Conservation (phyloP, 1,284 basidiomycete genomes). For the Anthracocystis panici-leucophaei region DNA sequence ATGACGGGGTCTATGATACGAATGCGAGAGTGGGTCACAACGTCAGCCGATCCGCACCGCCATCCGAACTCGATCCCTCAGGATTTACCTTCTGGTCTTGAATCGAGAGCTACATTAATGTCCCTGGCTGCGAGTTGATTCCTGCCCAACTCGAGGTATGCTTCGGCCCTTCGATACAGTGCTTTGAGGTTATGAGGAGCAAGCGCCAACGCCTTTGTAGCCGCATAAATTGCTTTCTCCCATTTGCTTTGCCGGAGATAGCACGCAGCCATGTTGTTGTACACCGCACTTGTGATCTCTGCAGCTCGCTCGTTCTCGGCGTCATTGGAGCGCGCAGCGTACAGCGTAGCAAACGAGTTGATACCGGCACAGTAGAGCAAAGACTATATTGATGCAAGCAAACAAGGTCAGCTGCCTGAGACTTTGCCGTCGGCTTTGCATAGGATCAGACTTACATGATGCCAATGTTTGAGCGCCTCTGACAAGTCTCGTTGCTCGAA, state of each 20-base stretch:
- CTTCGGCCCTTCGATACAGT: conserved; percentile 45
- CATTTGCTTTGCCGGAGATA: conserved; percentile 42
- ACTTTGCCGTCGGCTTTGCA: not conserved
- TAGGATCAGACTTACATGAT: conserved; percentile 37
- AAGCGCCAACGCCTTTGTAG: conserved; percentile 38
- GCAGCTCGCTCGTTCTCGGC: conserved; percentile 41
- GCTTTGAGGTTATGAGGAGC: conserved; percentile 50
- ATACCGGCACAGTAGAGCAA: conserved; percentile 51
- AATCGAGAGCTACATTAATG: conserved; percentile 46
- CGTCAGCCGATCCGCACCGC: conserved; percentile 2
- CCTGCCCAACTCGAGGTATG: conserved; percentile 40
- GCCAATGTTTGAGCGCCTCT: conserved; percentile 44
- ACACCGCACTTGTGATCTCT: conserved; percentile 37
- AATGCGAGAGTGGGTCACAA: no score
- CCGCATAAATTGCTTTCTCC: conserved; percentile 43
- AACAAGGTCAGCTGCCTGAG: not conserved
- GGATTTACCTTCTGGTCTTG: conserved; percentile 32
- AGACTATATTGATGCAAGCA: conserved; percentile 16
- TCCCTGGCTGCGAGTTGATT: conserved; percentile 43
- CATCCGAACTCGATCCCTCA: not conserved
- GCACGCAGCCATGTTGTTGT: conserved; percentile 53
- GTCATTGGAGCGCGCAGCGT: conserved; percentile 40
- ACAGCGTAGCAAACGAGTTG: conserved; percentile 50
- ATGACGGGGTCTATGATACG: conserved; percentile 28
- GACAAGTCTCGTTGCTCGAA: conserved; percentile 25